Conservation (phyloP, 257 asterid genomes). For the Fraxinus pennsylvanica region DNA sequence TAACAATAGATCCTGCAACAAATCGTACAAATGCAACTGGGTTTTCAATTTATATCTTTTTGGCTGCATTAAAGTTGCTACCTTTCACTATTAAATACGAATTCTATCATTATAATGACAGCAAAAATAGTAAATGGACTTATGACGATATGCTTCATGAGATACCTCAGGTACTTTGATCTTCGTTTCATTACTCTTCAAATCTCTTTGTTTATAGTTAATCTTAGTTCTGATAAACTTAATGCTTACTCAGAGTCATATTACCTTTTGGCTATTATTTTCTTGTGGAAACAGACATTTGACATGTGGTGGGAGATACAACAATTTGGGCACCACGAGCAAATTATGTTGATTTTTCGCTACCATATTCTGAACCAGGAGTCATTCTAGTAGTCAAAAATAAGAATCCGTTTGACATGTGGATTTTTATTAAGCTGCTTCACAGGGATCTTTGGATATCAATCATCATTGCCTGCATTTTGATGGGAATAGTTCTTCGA, state of each 20-base stretch:
- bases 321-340: constrained; percentile 58
- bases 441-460: constrained; percentile 54
- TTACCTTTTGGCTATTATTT: background rate
- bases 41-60: constrained; percentile 58
- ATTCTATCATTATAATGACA: constrained; percentile 6
- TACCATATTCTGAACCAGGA: constrained; percentile 65
- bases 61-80: constrained; percentile 28
- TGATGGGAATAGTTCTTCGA: too few relatives aligned
- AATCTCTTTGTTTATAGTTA: background rate
- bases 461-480: constrained; percentile 25
- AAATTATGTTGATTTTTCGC: constrained; percentile 42
- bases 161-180: constrained; percentile 41
- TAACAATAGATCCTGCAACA: constrained; percentile 24
- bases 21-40: constrained; percentile 33
- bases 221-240: background rate
- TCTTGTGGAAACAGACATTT: constrained; percentile 25
- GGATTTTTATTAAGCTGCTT: constrained; percentile 51
- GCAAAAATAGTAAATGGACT: constrained; percentile 7
- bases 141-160: constrained; percentile 35
- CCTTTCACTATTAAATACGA: constrained; percentile 29
- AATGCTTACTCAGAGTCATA: background rate
- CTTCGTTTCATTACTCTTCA: background rate
- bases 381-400: constrained; percentile 44
- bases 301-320: constrained; percentile 62
- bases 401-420: constrained; percentile 47